phyloP scores from a whole-genome alignment of 805 yeast species.

The Priceomyces carsonii region DNA sequence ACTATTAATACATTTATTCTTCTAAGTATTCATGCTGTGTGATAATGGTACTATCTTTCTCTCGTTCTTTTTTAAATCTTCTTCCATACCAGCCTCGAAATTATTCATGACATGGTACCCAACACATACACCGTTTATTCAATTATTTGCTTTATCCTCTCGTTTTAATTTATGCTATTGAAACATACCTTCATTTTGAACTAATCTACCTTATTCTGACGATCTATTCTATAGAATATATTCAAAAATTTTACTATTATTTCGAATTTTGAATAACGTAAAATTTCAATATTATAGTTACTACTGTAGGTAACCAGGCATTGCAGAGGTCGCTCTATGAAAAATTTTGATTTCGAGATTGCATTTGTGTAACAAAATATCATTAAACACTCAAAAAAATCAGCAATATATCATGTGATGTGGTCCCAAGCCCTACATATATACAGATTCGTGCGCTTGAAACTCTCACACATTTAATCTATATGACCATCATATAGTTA shows the following conservation, averaged over 20 bases:
- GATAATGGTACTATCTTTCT: no score
- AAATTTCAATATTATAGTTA: conserved; percentile 3
- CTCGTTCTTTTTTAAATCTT: no score
- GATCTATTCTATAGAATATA: conserved; percentile 7
- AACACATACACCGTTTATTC: background rate
- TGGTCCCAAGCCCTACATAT: no score
- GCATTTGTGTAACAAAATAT: conserved; percentile 4
- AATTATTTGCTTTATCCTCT: background rate
- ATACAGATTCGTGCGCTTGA: no score
- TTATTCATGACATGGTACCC: background rate
- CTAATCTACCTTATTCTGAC: conserved; percentile 31
- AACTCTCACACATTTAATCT: no score
- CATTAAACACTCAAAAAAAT: no score
- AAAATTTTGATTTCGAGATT: conserved; percentile 2
- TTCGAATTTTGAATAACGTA: conserved; percentile 1
- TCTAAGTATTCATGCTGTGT: no score
- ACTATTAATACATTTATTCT: no score
- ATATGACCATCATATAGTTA: no score
- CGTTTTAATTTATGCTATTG: background rate
- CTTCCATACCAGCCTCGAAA: no score
- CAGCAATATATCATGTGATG: no score
- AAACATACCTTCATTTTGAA: conserved; percentile 48
- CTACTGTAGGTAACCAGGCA: background rate
- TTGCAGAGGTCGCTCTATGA: background rate
- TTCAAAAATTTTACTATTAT: conserved; percentile 12